Percentiles rank a stretch among this genome's conserved stretches.
Evolutionary conservation across 768 basidiomycete genomes (phyloP).

Genomic region (Amanita exitialis): DNA sequence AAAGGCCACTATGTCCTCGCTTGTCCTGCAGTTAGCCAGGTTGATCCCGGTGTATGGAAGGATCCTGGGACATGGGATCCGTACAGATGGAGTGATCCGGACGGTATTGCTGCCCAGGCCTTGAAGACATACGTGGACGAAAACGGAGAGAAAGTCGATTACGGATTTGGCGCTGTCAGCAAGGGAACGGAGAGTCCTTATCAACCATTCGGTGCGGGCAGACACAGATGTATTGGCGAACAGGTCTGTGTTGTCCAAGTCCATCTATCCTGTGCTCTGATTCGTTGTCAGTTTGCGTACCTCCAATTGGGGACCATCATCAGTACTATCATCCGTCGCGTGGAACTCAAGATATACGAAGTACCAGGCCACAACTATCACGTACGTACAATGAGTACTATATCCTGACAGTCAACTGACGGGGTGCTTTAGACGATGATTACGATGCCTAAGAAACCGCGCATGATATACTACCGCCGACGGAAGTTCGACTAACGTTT

Average conservation of each 20-base stretch:
- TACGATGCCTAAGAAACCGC: constrained; percentile 70
- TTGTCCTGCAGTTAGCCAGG: constrained; percentile 78
- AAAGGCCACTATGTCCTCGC: constrained; percentile 87
- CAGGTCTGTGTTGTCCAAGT: constrained; percentile 35
- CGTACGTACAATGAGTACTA: constrained; percentile 34
- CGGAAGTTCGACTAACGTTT: constrained; percentile 39
- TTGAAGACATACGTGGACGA: constrained; percentile 67
- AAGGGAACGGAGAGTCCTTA: constrained; percentile 96
- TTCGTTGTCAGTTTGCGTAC: constrained; percentile 69
- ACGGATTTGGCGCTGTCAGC: constrained; percentile 90
- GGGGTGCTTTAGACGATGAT: constrained; percentile 72
- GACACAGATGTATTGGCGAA: constrained; percentile 93
- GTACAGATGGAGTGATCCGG: constrained; percentile 74
- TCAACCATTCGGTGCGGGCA: constrained; percentile 95
- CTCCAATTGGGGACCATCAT: constrained; percentile 85
- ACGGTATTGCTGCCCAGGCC: constrained; percentile 75
- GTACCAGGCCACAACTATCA: constrained; percentile 88
- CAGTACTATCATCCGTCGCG: constrained; percentile 61
- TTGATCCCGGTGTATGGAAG: constrained; percentile 80
- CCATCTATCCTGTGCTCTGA: neutral
- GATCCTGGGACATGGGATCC: constrained; percentile 69
- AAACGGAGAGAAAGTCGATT: constrained; percentile 86
- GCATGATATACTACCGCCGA: constrained; percentile 56
- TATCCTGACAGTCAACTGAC: neutral
- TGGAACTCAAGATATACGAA: constrained; percentile 63